These are phyloP conservation scores for Asterophora lycoperdoides DNA, from an alignment of 768 basidiomycete species.

Conservation along the genomic window DNA sequence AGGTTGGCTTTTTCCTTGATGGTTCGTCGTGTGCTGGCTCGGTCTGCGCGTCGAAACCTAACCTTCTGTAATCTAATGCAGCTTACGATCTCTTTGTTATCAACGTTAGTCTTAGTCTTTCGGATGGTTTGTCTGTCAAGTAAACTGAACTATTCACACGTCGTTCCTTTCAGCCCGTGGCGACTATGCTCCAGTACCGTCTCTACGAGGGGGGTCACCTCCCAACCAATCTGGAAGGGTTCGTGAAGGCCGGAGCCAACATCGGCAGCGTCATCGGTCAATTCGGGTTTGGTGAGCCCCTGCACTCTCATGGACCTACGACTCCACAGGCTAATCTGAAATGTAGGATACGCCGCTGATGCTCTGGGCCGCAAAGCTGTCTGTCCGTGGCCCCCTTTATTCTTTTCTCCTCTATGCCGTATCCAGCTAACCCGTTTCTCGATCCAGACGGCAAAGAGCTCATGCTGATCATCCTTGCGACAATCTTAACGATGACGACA, in stretches of 20 bases:
- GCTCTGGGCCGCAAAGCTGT: conserved; percentile 65
- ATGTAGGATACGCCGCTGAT: conserved; percentile 60
- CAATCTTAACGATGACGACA: conserved; percentile 61
- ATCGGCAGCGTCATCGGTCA: conserved; percentile 72
- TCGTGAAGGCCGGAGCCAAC: conserved; percentile 63
- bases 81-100: conserved; percentile 73
- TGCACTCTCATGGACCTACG: neutral
- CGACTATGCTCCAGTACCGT: conserved; percentile 64
- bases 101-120: conserved; percentile 38
- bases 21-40: conserved; percentile 34
- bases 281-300: conserved; percentile 48
- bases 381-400: conserved; percentile 33
- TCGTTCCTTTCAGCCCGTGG: conserved; percentile 47
- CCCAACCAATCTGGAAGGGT: conserved; percentile 53
- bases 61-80: conserved; percentile 18
- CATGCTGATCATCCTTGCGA: conserved; percentile 76
- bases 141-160: neutral
- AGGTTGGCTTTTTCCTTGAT: conserved; percentile 73
- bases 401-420: neutral
- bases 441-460: conserved; percentile 67
- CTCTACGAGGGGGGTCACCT: conserved; percentile 50
- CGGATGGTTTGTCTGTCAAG: neutral
- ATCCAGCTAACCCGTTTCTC: neutral
- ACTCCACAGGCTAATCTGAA: neutral
- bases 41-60: neutral